A percentile compares a stretch with the other conserved stretches of the same genome.
Conservation (phyloP, 768 basidiomycete species). For the Hericium erinaceus region DNA sequence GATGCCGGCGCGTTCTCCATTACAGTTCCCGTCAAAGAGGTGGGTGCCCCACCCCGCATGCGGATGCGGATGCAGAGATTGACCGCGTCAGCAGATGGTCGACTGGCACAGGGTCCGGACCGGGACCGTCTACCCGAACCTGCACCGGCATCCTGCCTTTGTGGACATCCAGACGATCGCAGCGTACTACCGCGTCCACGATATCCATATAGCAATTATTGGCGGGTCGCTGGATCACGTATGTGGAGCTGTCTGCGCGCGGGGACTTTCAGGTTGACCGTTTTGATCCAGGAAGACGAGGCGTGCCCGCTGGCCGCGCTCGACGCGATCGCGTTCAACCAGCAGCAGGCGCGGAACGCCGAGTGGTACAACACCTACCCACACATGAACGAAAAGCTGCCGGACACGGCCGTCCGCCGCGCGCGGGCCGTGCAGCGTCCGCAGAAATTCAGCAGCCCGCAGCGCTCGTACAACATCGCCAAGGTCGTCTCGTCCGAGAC, state of each 20-base stretch:
- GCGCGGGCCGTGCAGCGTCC: background rate
- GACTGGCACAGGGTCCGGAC: slow-evolving; percentile 5
- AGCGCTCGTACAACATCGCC: too few species aligned
- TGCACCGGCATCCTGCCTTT: background rate
- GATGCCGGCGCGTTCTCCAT: slow-evolving; percentile 40
- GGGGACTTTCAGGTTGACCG: background rate
- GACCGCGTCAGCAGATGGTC: slow-evolving; percentile 1
- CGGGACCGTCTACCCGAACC: background rate
- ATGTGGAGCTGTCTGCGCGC: slow-evolving; percentile 1
- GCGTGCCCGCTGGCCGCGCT: slow-evolving; percentile 7
- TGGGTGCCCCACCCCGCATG: slow-evolving; percentile 22
- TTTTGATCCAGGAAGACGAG: slow-evolving; percentile 7
- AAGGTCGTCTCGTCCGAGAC: background rate
- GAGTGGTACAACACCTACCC: slow-evolving; percentile 4
- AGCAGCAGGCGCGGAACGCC: slow-evolving; percentile 3
- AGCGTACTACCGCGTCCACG: slow-evolving; percentile 10
- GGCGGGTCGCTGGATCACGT: slow-evolving; percentile 3
- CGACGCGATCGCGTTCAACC: slow-evolving; percentile 8
- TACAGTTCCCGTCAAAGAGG: slow-evolving; percentile 40
- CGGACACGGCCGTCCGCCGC: background rate
- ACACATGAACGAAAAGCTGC: background rate
- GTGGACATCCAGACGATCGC: slow-evolving; percentile 9
- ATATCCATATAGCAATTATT: slow-evolving; percentile 3
- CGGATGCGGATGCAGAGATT: background rate
- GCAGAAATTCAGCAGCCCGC: too few species aligned